phyloP scores from a whole-genome alignment of 2,329 filamentous ascomycete genomes.

The Ophiocordyceps australis region DNA sequence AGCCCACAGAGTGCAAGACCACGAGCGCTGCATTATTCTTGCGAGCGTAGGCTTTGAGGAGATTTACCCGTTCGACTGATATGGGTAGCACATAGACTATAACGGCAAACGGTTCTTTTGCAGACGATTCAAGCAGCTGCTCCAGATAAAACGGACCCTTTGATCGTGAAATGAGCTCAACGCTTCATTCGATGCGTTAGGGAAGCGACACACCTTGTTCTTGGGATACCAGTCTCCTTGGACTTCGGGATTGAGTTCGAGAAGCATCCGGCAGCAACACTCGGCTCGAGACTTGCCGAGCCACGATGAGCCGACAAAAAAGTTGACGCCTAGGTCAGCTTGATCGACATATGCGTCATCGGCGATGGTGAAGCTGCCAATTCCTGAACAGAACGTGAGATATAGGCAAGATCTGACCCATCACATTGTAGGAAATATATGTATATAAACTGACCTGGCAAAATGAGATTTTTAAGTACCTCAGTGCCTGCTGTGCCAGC shows the following conservation, averaged over 20 bases:
- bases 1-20: constrained; percentile 75
- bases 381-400: constrained; percentile 26
- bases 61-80: constrained; percentile 19
- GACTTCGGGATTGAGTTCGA: constrained; percentile 88
- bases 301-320: constrained; percentile 73
- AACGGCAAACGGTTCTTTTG: constrained; percentile 27
- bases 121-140: constrained; percentile 21
- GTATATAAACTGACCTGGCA: constrained; percentile 40
- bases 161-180: too few relatives aligned
- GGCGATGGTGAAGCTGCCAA: constrained; percentile 81
- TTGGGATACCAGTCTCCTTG: constrained; percentile 51
- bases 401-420: neutral
- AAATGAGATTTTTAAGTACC: constrained; percentile 88
- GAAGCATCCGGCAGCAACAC: constrained; percentile 56
- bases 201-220: constrained; percentile 10
- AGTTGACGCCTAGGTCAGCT: constrained; percentile 83
- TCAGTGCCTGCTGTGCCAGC: constrained; percentile 80
- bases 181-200: too few relatives aligned
- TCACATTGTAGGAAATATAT: constrained; percentile 5
- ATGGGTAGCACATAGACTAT: constrained; percentile 37
- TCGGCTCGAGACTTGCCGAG: constrained; percentile 64
- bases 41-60: constrained; percentile 27
- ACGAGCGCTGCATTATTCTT: constrained; percentile 54
- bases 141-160: constrained; percentile 16
- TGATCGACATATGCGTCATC: constrained; percentile 65